These are phyloP conservation scores for Xylariales sp. DNA, from an alignment of 2,329 filamentous ascomycete species.

Conservation along the genomic window DNA sequence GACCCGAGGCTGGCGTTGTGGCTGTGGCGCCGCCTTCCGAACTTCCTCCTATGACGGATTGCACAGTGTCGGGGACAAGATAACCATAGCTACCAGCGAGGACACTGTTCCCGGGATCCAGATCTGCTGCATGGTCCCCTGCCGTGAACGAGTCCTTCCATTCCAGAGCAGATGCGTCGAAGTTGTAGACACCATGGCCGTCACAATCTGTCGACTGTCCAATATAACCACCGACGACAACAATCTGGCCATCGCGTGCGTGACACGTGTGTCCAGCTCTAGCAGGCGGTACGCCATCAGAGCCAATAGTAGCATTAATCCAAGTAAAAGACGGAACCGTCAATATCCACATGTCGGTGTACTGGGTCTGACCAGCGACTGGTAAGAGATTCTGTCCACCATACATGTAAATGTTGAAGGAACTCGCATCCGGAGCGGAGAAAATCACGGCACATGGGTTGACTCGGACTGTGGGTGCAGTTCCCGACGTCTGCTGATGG, in stretches of 20 bases:
- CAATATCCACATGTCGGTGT: conserved; percentile 71
- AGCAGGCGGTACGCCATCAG: conserved; percentile 48
- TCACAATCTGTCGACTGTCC: conserved; percentile 59
- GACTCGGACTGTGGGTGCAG: conserved; percentile 59
- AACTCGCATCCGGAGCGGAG: conserved; percentile 65
- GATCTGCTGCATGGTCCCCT: conserved; percentile 42
- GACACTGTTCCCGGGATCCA: conserved; percentile 45
- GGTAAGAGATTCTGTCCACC: conserved; percentile 71
- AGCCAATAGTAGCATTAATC: conserved; percentile 56
- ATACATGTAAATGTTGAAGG: conserved; percentile 74
- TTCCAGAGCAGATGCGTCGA: conserved; percentile 60
- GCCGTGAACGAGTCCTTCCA: conserved; percentile 62
- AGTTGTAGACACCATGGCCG: conserved; percentile 65
- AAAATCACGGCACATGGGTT: conserved; percentile 69
- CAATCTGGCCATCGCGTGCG: conserved; percentile 65
- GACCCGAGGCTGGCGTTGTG: conserved; percentile 56
- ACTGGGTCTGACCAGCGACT: conserved; percentile 50
- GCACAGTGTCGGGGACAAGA: conserved; percentile 57
- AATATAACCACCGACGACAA: conserved; percentile 66
- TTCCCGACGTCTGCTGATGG: conserved; percentile 64
- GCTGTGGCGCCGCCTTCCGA: conserved; percentile 60
- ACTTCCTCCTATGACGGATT: conserved; percentile 58
- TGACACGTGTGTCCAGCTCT: conserved; percentile 66
- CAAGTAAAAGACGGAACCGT: conserved; percentile 70
- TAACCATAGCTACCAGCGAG: conserved; percentile 60